These are phyloP conservation scores for Pueraria montana DNA, from an alignment of 306 rosid genomes.

Conservation along the genomic window DNA sequence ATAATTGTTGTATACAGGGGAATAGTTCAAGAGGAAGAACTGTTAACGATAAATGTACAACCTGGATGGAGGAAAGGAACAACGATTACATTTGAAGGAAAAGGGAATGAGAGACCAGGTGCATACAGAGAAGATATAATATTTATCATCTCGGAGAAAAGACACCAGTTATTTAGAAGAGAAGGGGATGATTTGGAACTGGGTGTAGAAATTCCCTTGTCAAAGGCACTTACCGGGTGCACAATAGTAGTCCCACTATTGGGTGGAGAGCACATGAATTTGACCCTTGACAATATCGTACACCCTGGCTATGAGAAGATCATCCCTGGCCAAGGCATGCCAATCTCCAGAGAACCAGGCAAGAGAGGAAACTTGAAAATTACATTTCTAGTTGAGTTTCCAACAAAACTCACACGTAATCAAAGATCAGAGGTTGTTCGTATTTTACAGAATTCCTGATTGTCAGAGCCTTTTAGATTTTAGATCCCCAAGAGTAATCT, in stretches of 20 bases:
- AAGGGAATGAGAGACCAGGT: conserved; percentile 67
- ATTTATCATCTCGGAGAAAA: conserved; percentile 67
- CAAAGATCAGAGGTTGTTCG: conserved; percentile 68
- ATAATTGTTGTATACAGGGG: conserved; percentile 52
- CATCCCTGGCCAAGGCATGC: conserved; percentile 78
- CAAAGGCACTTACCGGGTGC: conserved; percentile 80
- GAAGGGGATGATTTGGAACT: conserved; percentile 84
- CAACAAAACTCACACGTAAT: conserved; percentile 57
- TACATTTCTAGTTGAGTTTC: conserved; percentile 75
- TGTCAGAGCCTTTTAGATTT: background rate
- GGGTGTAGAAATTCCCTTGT: conserved; percentile 62
- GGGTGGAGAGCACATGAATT: conserved; percentile 65
- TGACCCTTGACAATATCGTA: conserved; percentile 64
- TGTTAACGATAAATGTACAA: conserved; percentile 68
- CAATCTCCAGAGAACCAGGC: conserved; percentile 54
- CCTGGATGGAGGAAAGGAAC: conserved; percentile 97
- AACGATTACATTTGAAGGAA: conserved; percentile 81
- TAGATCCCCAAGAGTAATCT: background rate
- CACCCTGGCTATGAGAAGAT: conserved; percentile 67
- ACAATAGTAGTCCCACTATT: conserved; percentile 68
- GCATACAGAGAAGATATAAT: conserved; percentile 62
- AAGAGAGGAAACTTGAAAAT: conserved; percentile 74
- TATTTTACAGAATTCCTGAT: conserved; percentile 59
- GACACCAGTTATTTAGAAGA: conserved; percentile 68
- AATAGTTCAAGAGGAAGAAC: conserved; percentile 69